phyloP scores from a whole-genome alignment of 305 asterid species.

The Caryopteris hybrid region DNA sequence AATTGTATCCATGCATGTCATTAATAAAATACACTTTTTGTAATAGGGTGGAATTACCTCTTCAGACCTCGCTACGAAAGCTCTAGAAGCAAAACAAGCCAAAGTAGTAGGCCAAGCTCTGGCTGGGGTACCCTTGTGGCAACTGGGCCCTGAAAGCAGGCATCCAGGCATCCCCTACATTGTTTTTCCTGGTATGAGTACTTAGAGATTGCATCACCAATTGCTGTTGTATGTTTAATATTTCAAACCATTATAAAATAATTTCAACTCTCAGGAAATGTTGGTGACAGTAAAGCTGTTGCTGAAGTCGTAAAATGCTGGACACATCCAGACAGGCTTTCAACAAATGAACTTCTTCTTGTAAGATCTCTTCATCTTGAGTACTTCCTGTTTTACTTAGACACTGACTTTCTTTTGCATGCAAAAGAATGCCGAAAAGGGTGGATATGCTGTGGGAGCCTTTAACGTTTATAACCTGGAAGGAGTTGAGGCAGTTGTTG shows the following conservation, averaged over 20 bases:
- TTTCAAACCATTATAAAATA: constrained; percentile 14
- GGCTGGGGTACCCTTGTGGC: constrained; percentile 96
- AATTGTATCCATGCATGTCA: background rate
- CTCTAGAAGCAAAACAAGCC: constrained; percentile 86
- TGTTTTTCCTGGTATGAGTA: constrained; percentile 78
- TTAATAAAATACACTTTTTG: constrained; percentile 8
- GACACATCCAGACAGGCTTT: constrained; percentile 64
- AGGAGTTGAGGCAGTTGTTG: constrained; percentile 91
- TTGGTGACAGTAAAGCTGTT: constrained; percentile 84
- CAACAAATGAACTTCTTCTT: constrained; percentile 73
- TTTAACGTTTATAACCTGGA: constrained; percentile 90
- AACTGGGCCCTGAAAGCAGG: constrained; percentile 92
- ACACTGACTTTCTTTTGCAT: constrained; percentile 23
- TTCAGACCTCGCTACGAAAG: constrained; percentile 95
- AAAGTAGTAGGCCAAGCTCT: constrained; percentile 91
- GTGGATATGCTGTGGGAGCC: constrained; percentile 92
- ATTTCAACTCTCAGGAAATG: constrained; percentile 66
- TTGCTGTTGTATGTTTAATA: constrained; percentile 2
- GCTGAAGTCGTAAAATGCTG: constrained; percentile 83
- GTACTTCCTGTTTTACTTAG: constrained; percentile 8
- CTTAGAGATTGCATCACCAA: background rate
- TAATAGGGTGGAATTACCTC: constrained; percentile 96
- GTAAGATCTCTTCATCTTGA: constrained; percentile 42
- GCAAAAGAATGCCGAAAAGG: constrained; percentile 76
- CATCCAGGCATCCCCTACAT: constrained; percentile 90